Evolutionary conservation across 2,329 filamentous ascomycete species (phyloP), one percentile per base, ranked within the genome.

Genomic region (Xylaria hypoxylon): DNA sequence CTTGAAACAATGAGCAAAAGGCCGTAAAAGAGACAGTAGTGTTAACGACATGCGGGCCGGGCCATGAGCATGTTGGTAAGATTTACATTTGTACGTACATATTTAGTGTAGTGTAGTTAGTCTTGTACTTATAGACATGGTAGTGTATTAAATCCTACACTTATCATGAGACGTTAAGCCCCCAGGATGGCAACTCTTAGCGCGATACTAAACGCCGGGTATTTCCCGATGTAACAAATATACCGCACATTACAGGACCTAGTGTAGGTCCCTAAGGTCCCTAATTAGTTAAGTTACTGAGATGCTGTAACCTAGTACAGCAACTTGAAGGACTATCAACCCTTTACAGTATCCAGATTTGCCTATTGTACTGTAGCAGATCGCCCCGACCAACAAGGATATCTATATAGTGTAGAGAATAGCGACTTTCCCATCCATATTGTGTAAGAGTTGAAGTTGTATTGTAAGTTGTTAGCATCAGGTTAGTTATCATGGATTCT

Each of bases 1-100:
- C 57, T 68, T 65, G 62, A 62, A 65, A 68, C 59, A 67, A 67
- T 59, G 44, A 35, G 33, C n/a, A 38, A 22, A 24, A 33, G 35
- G 55, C 38, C 28, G 50, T 35, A 55, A 44, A 53, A 38, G 19
- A 50, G 42, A 19, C 53, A 59, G 59, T 59, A 63, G 57, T 56
- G 40, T 57, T 17, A 26, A 44, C 17, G 38, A 64, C 22, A 31
- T 48, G 56, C 48, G 59, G 55, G 53, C 48, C 55, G 64, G 10
- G 48, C 50, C 48, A 63, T 13, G 17, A 38, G 24, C 19, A 22
- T 57, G 64, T 59, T 67, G 64, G 64, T 63, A 48, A 38, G 59
- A 63, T 67, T 67, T 59, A 59, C 60, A 64, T 57, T 38, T 42
- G 51, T 17, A 33, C n/a, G 31, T 44, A 62, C 63, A 59, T 62